Conservation (phyloP, 2,329 filamentous ascomycete genomes). For the Monilinia polystroma region DNA sequence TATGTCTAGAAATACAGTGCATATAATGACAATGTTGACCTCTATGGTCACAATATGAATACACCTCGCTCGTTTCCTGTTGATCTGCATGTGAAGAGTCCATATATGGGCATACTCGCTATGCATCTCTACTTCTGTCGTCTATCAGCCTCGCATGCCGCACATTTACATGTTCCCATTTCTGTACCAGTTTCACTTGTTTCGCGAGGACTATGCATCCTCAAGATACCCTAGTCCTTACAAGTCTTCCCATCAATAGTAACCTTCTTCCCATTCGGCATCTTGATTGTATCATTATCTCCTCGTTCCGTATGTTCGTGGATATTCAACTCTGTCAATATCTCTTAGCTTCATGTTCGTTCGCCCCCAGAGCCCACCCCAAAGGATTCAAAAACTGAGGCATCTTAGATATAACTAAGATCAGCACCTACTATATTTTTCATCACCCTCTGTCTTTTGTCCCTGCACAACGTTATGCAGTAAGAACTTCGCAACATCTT, state of each 20-base stretch:
- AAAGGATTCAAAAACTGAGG: neutral
- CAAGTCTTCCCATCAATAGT: conserved; percentile 39
- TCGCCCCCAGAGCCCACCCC: neutral
- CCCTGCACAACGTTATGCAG: conserved; percentile 88
- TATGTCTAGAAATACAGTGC: conserved; percentile 19
- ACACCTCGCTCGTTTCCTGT: neutral
- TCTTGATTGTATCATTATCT: conserved; percentile 88
- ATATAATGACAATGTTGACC: conserved; percentile 16
- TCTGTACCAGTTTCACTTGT: neutral
- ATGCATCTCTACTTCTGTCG: neutral
- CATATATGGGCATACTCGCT: neutral
- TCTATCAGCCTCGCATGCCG: neutral
- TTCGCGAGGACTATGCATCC: neutral
- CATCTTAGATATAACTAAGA: neutral
- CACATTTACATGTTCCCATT: neutral
- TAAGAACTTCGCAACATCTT: conserved; percentile 78
- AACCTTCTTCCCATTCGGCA: conserved; percentile 43
- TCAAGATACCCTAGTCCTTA: neutral
- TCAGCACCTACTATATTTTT: conserved; percentile 59
- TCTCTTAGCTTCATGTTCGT: conserved; percentile 13
- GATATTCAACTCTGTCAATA: conserved; percentile 70
- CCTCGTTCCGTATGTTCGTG: conserved; percentile 89
- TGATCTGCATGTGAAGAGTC: neutral
- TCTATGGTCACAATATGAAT: conserved; percentile 9
- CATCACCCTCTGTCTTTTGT: conserved; percentile 46